Base-by-base conservation (phyloP, 2,329 filamentous ascomycete genomes). In the Ophiocordyceps camponoti-rufipedis region DNA sequence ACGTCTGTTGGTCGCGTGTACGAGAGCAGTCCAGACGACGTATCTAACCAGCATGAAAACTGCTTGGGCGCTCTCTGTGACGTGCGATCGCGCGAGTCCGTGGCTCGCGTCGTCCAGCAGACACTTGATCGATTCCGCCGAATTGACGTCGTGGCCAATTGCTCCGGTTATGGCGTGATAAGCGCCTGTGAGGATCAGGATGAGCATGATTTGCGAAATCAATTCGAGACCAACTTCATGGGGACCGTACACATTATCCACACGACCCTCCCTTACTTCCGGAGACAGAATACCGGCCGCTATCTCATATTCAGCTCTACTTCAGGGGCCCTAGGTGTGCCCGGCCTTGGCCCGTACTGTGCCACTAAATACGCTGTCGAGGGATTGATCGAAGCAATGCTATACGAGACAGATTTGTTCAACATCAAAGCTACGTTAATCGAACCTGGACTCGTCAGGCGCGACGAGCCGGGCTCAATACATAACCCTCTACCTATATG, bases 161-260 rank as follows among this genome's bases (percentile, higher is more conserved):
- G 87, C 64, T 88, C 86, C 12, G 89, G 89, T 14, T 95, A 94
- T 63, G 89, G 88, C 45, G 87, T 98, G 45, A 94, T 96, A 53
- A 89, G 86, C 28, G 81, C 89, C 1, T 95, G 88, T 62, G 91
- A 96, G 64, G 91, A 96, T 63, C 91, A 96, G 65, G 87, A 95
- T 61, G 86, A 94, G 59, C 81, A 87, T 61, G 91, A 96, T 58
- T 75, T 96, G 53, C 83, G 87, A 48, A 89, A 94, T 56, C 91
- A 96, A 62, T 95, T 96, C 64, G 86, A 93, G 68, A 95, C 88
- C 19, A 98, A 98, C 62, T 94, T 95, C 62, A 89, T 94, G 71
- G 91, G 91, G 45, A 93, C 87, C 0, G 64, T 96, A 48, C 84
- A 96, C 63, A 94, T 98, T 54, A 82, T 96, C 48, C 87, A 95